Evolutionary conservation across 1,139 yeast species (phyloP), one percentile per base, ranked within the genome.

Genomic region (Debaryomyces subglobosus): DNA sequence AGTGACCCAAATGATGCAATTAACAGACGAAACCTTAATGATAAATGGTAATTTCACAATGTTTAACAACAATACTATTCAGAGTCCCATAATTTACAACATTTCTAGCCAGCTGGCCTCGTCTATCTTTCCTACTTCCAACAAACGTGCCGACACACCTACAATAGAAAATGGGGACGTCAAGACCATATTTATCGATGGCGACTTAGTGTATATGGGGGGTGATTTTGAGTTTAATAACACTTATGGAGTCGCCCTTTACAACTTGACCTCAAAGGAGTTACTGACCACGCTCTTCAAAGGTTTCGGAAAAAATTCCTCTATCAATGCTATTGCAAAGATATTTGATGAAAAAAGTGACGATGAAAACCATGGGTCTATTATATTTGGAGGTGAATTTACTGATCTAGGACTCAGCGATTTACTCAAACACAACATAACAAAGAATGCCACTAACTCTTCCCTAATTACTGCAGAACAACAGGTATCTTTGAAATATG

Each of bases 301-400:
- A 35, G 99, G 99, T 0, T 91, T 94, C 63, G 85, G 85, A 7
- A 61, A 74, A 39, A 74, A 80, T 49, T 74, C 94, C 0, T 55
- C 61, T 1, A 78, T 94, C 18, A 83, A 85, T 53, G 74, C 95
- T n/a, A 91, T 94, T 34, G 56, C 81, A 1, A 76, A 78, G 49
- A 63, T 82, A 25, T 69, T 74, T 24, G 70, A 74, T 35, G 73
- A 76, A 33, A 71, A 68, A 10, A 51, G 57, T 40, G 48, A 48
- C 23, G 56, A 60, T 16, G 44, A 42, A 18, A 52, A 55, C 23
- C 43, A 53, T 15, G 78, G 77, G 5, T 77, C 81, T 48, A 74
- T 94, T 12, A 63, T 94, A 15, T 94, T 91, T 68, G 96, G 96
- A 3, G 99, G 99, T 16, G 55, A 69, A 4, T 91, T 94, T 61